Evolutionary conservation across 768 basidiomycete species (phyloP), one percentile per base, ranked within the genome.

Genomic region (Tylopilus plumbeoviolaceoides): DNA sequence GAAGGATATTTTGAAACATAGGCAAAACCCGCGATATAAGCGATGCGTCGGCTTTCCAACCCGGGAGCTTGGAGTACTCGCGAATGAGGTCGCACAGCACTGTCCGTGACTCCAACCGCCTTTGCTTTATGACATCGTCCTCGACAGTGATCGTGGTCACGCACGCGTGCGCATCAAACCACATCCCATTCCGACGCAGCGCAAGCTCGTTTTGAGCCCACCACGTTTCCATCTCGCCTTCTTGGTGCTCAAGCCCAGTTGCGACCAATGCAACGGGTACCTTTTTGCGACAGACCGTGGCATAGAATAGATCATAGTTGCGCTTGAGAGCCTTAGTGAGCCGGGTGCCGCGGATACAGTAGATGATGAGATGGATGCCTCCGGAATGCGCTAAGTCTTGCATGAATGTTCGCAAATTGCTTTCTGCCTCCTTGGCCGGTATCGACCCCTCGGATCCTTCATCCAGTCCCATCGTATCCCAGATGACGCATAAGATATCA

Each of bases 101-200:
- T 0, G 1, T 7, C 27, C 15, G 50, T n/a, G 57, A 58, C 3
- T 51, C 21, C 1, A 11, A 9, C n/a, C 47, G 51, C 3, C 45
- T 47, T 4, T 35, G 15, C 18, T 15, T 39, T 4, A 46, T 36
- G 25, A 5, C 11, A 10, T 4, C 2, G 9, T 53, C 39, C 7
- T 33, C 8, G 14, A 12, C 4, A 4, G 65, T 15, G 18, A 53
- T 11, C n/a, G 57, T 53, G 12, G 56, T 48, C 11, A 58, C 40
- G 25, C 57, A 58, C 3, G 55, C 49, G 12, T 58, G 49, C 1
- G 25, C 71, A 10, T 63, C 45, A 6, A 72, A 72, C 20, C 42
- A 17, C 58, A 75, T 75, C 5, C 59, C 60, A 12, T 59, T 48
- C 1, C 18, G 28, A n/a, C 44, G 58, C 39, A 75, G 71, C 0